Evolutionary conservation across 805 yeast species (phyloP).

Genomic region (Starmera dryadoides): DNA sequence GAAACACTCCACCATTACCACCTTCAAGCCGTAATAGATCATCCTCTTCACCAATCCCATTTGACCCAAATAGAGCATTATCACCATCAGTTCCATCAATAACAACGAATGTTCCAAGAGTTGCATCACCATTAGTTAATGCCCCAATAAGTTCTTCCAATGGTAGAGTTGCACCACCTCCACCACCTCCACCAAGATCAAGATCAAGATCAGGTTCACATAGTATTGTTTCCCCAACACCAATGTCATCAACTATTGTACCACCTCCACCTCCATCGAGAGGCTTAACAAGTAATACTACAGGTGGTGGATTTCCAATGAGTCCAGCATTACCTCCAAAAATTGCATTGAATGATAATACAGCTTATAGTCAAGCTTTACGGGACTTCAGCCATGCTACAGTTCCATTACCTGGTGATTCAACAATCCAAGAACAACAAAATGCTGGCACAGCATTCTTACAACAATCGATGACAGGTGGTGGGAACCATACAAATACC

Average conservation of each 20-base stretch:
- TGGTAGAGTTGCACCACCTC: conserved; percentile 19
- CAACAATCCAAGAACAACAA: conserved; percentile 7
- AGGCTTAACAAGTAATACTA: not conserved
- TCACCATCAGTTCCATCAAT: conserved; percentile 10
- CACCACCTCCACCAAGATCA: conserved; percentile 36
- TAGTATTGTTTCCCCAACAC: conserved; percentile 15
- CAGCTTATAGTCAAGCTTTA: conserved; percentile 6
- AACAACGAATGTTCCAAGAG: conserved; percentile 8
- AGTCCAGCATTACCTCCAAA: conserved; percentile 18
- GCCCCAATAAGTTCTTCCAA: conserved; percentile 23
- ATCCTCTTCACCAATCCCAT: conserved; percentile 15
- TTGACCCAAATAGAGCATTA: conserved; percentile 6
- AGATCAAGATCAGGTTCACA: conserved; percentile 25
- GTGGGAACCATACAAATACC: conserved; percentile 3
- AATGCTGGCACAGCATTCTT: conserved; percentile 10
- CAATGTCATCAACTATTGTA: too few species aligned
- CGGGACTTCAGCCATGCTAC: conserved; percentile 6
- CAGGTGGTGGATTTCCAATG: not conserved
- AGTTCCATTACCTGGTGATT: not conserved
- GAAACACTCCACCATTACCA: conserved; percentile 3
- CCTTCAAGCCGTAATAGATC: conserved; percentile 13
- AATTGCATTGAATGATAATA: conserved; percentile 4
- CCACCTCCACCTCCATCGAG: conserved; percentile 14
- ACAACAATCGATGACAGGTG: not conserved
- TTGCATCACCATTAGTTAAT: conserved; percentile 27